Percentiles rank a stretch among this genome's conserved stretches.
Evolutionary conservation across 441 rosid genomes (phyloP).

Genomic region (Eutrema salsugineum): DNA sequence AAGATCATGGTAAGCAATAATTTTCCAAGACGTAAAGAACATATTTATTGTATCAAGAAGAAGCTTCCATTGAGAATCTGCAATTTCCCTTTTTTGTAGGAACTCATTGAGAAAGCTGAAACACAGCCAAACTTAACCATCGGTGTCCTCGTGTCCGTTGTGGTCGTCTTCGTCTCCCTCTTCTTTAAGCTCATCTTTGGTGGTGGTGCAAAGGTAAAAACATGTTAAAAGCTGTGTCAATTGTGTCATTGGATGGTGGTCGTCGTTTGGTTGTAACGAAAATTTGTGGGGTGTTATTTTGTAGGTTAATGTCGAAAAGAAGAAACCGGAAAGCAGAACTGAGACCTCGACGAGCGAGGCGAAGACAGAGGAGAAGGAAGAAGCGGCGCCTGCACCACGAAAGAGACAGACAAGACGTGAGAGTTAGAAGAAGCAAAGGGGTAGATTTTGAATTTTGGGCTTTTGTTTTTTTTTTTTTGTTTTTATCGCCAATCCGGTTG

Average conservation of each 20-base stretch:
- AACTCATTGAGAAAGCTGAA: constrained; percentile 75
- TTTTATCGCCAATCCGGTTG: constrained; percentile 3
- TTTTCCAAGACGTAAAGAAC: neutral
- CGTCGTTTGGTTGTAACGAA: neutral
- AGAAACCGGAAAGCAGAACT: constrained; percentile 32
- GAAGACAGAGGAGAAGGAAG: constrained; percentile 39
- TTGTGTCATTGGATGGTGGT: neutral
- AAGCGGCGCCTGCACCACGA: constrained; percentile 48
- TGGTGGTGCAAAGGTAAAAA: constrained; percentile 66
- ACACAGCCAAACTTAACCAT: constrained; percentile 72
- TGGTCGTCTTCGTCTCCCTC: constrained; percentile 43
- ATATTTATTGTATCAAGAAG: neutral
- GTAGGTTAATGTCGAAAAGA: constrained; percentile 43
- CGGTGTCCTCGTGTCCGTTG: constrained; percentile 50
- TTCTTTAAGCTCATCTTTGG: constrained; percentile 57
- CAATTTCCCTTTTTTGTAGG: constrained; percentile 34
- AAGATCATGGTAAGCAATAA: constrained; percentile 52
- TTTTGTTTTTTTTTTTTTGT: no score
- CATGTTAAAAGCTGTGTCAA: neutral
- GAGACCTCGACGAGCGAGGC: constrained; percentile 47
- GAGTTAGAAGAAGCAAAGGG: constrained; percentile 23
- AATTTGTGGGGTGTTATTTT: neutral
- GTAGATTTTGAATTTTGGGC: constrained; percentile 20
- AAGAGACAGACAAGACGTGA: constrained; percentile 54
- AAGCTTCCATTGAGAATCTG: neutral